Conservation (phyloP, 2,329 filamentous ascomycete species). For the Colletotrichum cordylinicola region DNA sequence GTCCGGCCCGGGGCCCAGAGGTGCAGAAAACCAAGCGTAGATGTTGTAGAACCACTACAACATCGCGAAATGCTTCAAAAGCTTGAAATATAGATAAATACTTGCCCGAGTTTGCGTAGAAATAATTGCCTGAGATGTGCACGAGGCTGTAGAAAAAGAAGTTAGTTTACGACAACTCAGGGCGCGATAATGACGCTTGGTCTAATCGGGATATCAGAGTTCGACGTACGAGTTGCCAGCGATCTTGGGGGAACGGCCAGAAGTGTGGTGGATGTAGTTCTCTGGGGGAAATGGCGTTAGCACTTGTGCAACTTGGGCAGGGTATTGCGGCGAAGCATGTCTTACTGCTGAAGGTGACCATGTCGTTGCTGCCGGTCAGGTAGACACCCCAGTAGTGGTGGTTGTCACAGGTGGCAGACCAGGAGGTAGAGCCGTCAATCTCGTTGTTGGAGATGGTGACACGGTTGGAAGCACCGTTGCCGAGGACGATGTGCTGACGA, state of each 20-base stretch:
- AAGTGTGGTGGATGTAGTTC: constrained; percentile 66
- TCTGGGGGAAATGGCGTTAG: constrained; percentile 7
- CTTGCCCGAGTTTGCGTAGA: neutral
- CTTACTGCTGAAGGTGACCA: constrained; percentile 57
- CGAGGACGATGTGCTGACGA: constrained; percentile 66
- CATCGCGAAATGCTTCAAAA: neutral
- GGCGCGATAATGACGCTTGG: neutral
- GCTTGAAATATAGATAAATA: neutral
- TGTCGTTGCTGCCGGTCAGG: constrained; percentile 60
- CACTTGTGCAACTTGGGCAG: neutral
- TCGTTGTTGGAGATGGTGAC: constrained; percentile 67
- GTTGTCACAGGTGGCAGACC: constrained; percentile 62
- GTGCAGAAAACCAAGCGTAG: neutral
- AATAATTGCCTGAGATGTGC: neutral
- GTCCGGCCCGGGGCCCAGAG: neutral
- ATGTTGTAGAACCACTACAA: no score
- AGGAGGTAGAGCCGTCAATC: constrained; percentile 59
- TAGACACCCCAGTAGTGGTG: constrained; percentile 68
- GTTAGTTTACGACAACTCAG: neutral
- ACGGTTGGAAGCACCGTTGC: constrained; percentile 55
- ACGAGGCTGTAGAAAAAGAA: neutral
- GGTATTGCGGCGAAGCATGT: no score
- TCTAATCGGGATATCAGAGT: neutral
- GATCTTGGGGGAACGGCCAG: constrained; percentile 63
- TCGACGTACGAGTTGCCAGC: constrained; percentile 51